Base-by-base conservation (phyloP, 139 green algal species). In the Tetratostichococcus sp. region DNA sequence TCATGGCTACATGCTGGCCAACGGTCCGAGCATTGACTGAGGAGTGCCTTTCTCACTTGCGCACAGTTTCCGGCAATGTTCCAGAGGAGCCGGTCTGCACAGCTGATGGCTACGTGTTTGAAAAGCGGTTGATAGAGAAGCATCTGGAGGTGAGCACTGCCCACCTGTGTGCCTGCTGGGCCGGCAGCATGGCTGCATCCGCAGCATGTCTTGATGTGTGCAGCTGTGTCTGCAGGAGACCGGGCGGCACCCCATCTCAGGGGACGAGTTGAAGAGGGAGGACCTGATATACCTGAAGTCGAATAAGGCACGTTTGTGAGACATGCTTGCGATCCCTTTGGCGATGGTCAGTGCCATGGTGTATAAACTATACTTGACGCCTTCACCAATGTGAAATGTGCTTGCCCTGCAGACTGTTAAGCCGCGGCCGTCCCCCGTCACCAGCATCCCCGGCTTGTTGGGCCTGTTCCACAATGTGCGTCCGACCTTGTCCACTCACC, bases 381-480 rank as follows among this genome's bases (percentile, higher is more conserved):
- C n/a, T n/a, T n/a, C n/a, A n/a, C n/a, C n/a, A n/a, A n/a, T n/a
- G n/a, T n/a, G n/a, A n/a, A n/a, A 50, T 62, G 50, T 62, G 11
- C 50, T 62, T 62, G 50, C 50, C 14, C 50, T 62, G 65, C 67
- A 93, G 83, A 85, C 83, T 1, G 83, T 94, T 11, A 97, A 98
- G 80, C 93, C 95, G 0, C 77, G 95, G 30, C 80, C 90, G 5
- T 75, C 86, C 1, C 75, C 92, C 35, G 91, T 89, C 5, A 95
- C 89, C 62, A 97, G 89, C 79, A 94, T 99, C 39, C 95, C 95
- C 11, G 95, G 95, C 43, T 77, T 99, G 67, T 85, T 99, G 21
- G 81, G 79, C 16, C 71, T 96, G 19, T 95, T 99, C 32, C 95
- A 98, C 32, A 95, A 98, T 75, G 89, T 94, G 58, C 69, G 88